Conservation (phyloP, 768 basidiomycete genomes). For the Thelephora aurantiotincta region DNA sequence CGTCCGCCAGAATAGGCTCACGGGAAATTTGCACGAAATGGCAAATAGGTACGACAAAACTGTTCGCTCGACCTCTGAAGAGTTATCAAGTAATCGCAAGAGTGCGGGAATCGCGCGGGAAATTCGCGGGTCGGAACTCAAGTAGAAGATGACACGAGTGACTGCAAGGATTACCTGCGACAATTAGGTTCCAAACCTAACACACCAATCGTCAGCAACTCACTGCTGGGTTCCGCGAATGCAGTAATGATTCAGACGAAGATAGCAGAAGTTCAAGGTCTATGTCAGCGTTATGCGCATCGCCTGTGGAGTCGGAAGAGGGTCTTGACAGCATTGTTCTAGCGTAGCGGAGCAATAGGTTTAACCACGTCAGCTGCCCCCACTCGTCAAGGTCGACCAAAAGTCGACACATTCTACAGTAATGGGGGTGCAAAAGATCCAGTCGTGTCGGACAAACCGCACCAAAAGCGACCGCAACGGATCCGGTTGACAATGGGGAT, state of each 20-base stretch:
- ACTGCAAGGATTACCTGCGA: constrained; percentile 69
- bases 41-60: constrained; percentile 57
- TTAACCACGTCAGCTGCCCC: constrained; percentile 77
- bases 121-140: constrained; percentile 41
- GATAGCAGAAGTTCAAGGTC: constrained; percentile 67
- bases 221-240: constrained; percentile 81
- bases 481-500: constrained; percentile 80
- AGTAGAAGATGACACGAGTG: constrained; percentile 60
- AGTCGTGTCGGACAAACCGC: constrained; percentile 77
- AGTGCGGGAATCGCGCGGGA: constrained; percentile 55
- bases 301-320: constrained; percentile 15
- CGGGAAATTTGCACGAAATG: constrained; percentile 52
- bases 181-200: neutral
- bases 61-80: constrained; percentile 63
- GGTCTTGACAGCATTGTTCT: constrained; percentile 72
- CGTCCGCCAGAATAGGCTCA: constrained; percentile 21
- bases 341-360: constrained; percentile 70
- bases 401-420: constrained; percentile 69
- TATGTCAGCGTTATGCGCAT: constrained; percentile 53
- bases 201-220: constrained; percentile 12
- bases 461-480: constrained; percentile 75
- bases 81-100: constrained; percentile 52
- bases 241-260: constrained; percentile 64
- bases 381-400: constrained; percentile 91
- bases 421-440: constrained; percentile 82